phyloP scores from a whole-genome alignment of 108 stramenopile genomes.

The Stephanodiscus triporus region DNA sequence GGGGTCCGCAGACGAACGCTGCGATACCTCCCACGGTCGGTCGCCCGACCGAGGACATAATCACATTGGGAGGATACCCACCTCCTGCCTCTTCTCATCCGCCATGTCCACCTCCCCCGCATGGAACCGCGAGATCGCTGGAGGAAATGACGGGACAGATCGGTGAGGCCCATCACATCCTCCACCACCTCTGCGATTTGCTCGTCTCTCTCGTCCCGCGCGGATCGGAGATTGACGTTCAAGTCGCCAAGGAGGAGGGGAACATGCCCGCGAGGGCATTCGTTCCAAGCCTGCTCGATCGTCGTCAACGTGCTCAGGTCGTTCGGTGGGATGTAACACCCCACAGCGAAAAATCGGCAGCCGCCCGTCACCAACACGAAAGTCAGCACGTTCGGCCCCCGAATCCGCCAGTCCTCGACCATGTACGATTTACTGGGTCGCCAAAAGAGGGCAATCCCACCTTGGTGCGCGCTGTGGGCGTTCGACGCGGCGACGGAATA shows the following conservation, averaged over 20 bases:
- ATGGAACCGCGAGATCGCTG: too few species aligned
- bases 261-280: background rate
- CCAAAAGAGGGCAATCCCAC: background rate
- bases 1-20: too few species aligned
- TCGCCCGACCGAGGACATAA: too few species aligned
- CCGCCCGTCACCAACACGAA: background rate
- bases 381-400: conserved; percentile 5
- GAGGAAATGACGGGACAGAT: too few species aligned
- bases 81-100: too few species aligned
- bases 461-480: background rate
- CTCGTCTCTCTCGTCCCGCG: background rate
- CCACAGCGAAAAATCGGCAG: background rate
- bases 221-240: background rate
- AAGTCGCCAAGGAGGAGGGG: background rate
- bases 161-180: too few species aligned
- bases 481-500: background rate
- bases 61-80: too few species aligned
- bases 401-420: background rate
- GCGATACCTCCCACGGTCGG: too few species aligned
- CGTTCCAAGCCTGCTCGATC: background rate
- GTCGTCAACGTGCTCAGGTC: background rate
- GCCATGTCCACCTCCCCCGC: too few species aligned
- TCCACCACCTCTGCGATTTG: background rate
- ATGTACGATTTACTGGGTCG: background rate
- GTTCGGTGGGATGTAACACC: conserved; percentile 1